Conservation (phyloP, 2,329 filamentous ascomycete species). For the Eutypa lata region DNA sequence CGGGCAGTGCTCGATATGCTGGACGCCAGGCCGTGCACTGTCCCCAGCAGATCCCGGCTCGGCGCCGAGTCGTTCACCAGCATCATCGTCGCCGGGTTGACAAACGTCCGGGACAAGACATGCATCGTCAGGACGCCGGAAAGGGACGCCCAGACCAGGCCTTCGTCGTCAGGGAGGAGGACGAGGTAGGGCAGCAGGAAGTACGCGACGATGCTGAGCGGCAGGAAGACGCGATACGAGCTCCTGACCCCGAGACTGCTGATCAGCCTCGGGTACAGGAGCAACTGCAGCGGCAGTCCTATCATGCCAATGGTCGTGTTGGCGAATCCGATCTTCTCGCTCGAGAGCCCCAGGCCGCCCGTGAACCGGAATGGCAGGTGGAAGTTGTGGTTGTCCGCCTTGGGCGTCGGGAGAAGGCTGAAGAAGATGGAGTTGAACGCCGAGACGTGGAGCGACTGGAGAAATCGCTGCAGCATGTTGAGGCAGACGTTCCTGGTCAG, state of each 20-base stretch:
- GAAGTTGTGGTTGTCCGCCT: background rate
- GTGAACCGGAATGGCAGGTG: constrained; percentile 44
- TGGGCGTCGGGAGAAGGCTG: background rate
- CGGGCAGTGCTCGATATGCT: constrained; percentile 20
- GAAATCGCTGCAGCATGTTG: background rate
- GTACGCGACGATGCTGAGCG: background rate
- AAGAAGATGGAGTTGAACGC: constrained; percentile 1
- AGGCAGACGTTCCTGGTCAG: background rate
- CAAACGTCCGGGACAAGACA: constrained; percentile 19
- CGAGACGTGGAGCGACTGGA: constrained; percentile 1
- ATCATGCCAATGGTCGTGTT: constrained; percentile 61
- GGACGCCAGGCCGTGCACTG: constrained; percentile 21
- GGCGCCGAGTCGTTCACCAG: constrained; percentile 23
- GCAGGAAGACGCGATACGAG: background rate
- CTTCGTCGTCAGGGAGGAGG: background rate
- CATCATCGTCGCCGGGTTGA: constrained; percentile 22
- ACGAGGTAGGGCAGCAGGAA: background rate
- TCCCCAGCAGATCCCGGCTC: constrained; percentile 16
- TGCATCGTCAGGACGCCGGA: constrained; percentile 14
- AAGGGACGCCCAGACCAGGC: background rate
- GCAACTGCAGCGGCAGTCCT: constrained; percentile 46
- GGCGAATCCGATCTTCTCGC: constrained; percentile 55
- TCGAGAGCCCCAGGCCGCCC: constrained; percentile 57
- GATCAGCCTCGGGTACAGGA: constrained; percentile 3
- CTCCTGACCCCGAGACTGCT: background rate